A percentile compares a stretch with the other conserved stretches of the same genome.
Evolutionary conservation across 2,329 filamentous ascomycete genomes (phyloP).

Genomic region (Aspergillus carbonarius): DNA sequence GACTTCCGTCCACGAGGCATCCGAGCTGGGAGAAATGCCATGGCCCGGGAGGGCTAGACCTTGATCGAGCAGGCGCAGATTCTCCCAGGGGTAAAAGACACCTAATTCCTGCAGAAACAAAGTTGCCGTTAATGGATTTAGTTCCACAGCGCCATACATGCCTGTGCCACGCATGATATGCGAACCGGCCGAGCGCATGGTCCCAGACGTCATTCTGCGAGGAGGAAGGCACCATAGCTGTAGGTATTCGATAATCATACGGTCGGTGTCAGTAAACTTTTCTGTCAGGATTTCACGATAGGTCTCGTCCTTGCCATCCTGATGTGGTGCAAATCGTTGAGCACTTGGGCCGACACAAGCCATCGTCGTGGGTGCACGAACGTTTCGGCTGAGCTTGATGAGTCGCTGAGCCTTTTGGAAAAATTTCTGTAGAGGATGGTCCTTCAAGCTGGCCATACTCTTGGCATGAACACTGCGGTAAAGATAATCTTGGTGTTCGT

Average conservation of each 20-base stretch:
- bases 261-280: constrained; percentile 51
- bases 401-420: constrained; percentile 45
- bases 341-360: constrained; percentile 44
- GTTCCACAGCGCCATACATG: constrained; percentile 50
- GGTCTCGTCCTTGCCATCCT: constrained; percentile 27
- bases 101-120: constrained; percentile 63
- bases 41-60: constrained; percentile 54
- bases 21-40: constrained; percentile 30
- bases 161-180: constrained; percentile 57
- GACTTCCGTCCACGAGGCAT: constrained; percentile 33
- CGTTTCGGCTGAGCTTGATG: constrained; percentile 41
- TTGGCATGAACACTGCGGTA: constrained; percentile 29
- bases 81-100: constrained; percentile 59
- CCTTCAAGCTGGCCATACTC: constrained; percentile 22
- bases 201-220: constrained; percentile 38
- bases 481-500: constrained; percentile 48
- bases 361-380: constrained; percentile 45
- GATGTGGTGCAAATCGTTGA: constrained; percentile 26
- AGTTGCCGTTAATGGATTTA: constrained; percentile 41
- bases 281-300: constrained; percentile 36
- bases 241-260: constrained; percentile 56
- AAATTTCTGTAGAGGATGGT: constrained; percentile 45
- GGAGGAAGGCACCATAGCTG: constrained; percentile 51
- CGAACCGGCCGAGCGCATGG: constrained; percentile 52
- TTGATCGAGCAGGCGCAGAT: constrained; percentile 52